phyloP scores from a whole-genome alignment of 495 filamentous ascomycete genomes.

The Neurospora terricola region DNA sequence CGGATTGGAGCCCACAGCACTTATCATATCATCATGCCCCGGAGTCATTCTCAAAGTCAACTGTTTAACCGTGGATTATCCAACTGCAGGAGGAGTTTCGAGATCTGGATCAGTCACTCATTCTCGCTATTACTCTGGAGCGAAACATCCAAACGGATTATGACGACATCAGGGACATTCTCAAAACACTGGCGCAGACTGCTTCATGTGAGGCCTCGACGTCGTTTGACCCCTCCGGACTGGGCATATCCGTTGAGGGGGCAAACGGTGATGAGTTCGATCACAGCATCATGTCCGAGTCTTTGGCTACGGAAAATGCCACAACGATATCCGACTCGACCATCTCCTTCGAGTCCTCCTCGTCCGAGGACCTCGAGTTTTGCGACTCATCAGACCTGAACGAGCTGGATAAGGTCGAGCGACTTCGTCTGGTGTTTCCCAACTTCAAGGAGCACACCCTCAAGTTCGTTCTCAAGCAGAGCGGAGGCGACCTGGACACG shows the following conservation, averaged over 20 bases:
- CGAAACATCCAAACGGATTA: conserved; percentile 59
- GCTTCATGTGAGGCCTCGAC: conserved; percentile 49
- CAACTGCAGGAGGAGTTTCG: conserved; percentile 20
- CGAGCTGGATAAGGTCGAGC: conserved; percentile 44
- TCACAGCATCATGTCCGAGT: conserved; percentile 1
- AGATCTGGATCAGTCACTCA: conserved; percentile 21
- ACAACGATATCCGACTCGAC: conserved; percentile 22
- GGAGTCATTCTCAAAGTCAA: not conserved
- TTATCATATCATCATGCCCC: not conserved
- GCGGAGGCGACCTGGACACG: conserved; percentile 48
- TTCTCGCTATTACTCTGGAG: conserved; percentile 20
- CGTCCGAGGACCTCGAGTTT: conserved; percentile 9
- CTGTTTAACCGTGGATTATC: not conserved
- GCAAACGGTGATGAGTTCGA: conserved; percentile 4
- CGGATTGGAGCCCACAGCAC: not conserved
- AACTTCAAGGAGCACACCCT: conserved; percentile 53
- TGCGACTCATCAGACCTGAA: conserved; percentile 36
- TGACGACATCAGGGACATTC: conserved; percentile 46
- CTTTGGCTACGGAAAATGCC: conserved; percentile 8
- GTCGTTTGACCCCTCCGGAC: conserved; percentile 72
- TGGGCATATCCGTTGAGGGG: conserved; percentile 24
- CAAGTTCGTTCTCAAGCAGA: conserved; percentile 52
- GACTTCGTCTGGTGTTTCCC: conserved; percentile 61
- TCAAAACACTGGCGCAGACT: conserved; percentile 48
- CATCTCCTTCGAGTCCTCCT: conserved; percentile 9